Conservation (phyloP, 2,329 filamentous ascomycete genomes). For the Clonostachys byssicola region DNA sequence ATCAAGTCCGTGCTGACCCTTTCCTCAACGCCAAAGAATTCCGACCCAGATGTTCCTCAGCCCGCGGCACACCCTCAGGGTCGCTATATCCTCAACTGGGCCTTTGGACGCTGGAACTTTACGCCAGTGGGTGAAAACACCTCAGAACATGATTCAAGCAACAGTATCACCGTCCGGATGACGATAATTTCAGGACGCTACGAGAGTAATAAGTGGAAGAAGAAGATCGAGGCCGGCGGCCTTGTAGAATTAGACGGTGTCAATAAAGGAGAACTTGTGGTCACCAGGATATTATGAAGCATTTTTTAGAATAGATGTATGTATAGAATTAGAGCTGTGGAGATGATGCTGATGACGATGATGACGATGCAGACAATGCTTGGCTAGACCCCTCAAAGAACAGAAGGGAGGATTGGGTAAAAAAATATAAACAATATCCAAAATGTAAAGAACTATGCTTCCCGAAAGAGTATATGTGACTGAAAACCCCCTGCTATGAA, state of each 20-base stretch:
- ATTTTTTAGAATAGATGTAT: slow-evolving; percentile 5
- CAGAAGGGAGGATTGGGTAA: not conserved
- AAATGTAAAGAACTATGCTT: too few relatives aligned
- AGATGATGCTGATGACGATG: too few relatives aligned
- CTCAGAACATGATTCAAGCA: slow-evolving; percentile 50
- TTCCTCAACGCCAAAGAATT: slow-evolving; percentile 39
- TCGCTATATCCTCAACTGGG: slow-evolving; percentile 95
- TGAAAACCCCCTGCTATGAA: too few relatives aligned
- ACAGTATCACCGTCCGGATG: slow-evolving; percentile 59
- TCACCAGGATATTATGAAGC: slow-evolving; percentile 43
- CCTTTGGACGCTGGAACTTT: slow-evolving; percentile 93
- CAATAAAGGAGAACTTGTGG: slow-evolving; percentile 40
- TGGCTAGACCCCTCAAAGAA: not conserved
- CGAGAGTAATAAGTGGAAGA: slow-evolving; percentile 74
- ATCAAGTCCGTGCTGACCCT: slow-evolving; percentile 72
- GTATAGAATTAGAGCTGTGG: too few relatives aligned
- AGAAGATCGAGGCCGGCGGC: slow-evolving; percentile 58
- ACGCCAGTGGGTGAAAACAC: slow-evolving; percentile 47
- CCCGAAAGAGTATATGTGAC: too few relatives aligned
- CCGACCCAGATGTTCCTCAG: slow-evolving; percentile 40
- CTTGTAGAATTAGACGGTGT: slow-evolving; percentile 44
- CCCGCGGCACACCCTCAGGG: slow-evolving; percentile 20
- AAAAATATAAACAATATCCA: not conserved
- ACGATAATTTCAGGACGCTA: slow-evolving; percentile 71
- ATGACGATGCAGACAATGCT: too few relatives aligned